phyloP scores from a whole-genome alignment of 768 basidiomycete genomes.

The Trametes cubensis region DNA sequence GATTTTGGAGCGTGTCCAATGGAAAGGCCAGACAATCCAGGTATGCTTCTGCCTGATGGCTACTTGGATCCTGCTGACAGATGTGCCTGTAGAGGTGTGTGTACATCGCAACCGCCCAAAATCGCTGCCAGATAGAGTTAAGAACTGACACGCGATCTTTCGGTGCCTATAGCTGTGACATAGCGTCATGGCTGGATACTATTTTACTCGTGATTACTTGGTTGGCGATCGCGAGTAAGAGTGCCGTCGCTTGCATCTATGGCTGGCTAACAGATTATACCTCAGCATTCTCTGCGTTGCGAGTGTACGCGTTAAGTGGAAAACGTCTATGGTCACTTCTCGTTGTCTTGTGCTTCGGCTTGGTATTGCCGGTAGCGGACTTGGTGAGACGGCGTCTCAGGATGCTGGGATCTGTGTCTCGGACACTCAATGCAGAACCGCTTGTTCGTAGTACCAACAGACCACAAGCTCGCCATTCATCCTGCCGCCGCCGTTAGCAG shows the following conservation, averaged over 20 bases:
- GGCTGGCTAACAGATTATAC: neutral
- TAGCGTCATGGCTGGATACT: neutral
- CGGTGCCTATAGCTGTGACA: neutral
- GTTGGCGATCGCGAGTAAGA: conserved; percentile 1
- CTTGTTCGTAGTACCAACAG: neutral
- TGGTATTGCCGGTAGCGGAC: conserved; percentile 6
- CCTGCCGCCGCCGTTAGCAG: neutral
- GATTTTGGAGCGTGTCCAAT: neutral
- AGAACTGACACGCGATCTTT: neutral
- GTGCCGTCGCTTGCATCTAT: neutral
- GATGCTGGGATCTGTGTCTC: neutral
- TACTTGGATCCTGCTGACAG: too few species aligned
- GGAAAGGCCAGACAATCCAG: neutral
- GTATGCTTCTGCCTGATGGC: neutral
- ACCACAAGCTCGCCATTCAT: neutral
- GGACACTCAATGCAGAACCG: too few species aligned
- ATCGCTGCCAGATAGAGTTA: too few species aligned
- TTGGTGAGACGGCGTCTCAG: neutral
- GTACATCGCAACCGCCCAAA: too few species aligned
- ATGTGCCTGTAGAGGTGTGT: too few species aligned
- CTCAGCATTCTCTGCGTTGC: conserved; percentile 12
- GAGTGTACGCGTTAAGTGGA: conserved; percentile 3
- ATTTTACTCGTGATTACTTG: conserved; percentile 1
- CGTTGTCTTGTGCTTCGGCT: neutral
- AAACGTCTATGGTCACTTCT: conserved; percentile 3